phyloP scores from a whole-genome alignment of 1,284 basidiomycete genomes.

The Kalmanozyma brasiliensis region DNA sequence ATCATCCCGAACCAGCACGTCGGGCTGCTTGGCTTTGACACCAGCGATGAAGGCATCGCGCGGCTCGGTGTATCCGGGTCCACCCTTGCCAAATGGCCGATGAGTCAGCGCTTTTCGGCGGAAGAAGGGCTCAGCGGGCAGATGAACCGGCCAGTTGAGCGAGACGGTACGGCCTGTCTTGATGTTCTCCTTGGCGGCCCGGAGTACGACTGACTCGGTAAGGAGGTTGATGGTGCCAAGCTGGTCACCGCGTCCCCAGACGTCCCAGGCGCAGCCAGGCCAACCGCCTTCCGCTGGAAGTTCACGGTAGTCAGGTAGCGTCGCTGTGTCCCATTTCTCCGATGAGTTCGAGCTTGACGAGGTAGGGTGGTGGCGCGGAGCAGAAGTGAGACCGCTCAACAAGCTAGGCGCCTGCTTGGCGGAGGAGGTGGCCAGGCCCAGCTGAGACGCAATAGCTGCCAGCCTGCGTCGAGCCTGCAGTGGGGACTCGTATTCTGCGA shows the following conservation, averaged over 20 bases:
- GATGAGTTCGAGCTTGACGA: constrained; percentile 9
- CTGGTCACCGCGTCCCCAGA: constrained; percentile 78
- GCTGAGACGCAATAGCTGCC: constrained; percentile 50
- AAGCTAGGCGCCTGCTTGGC: constrained; percentile 33
- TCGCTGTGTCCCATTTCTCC: constrained; percentile 38
- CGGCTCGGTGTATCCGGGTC: constrained; percentile 23
- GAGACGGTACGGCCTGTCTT: constrained; percentile 61
- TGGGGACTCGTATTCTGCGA: constrained; percentile 44
- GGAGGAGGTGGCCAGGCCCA: constrained; percentile 44
- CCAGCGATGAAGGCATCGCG: constrained; percentile 31
- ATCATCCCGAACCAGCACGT: constrained; percentile 24
- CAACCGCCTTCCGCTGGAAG: constrained; percentile 55
- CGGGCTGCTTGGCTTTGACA: constrained; percentile 13
- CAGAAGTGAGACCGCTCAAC: constrained; percentile 14
- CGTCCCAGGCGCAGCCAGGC: constrained; percentile 73
- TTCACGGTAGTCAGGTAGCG: constrained; percentile 49
- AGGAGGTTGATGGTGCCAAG: constrained; percentile 78
- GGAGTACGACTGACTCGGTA: constrained; percentile 75
- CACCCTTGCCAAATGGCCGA: constrained; percentile 40
- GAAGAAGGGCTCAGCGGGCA: constrained; percentile 58
- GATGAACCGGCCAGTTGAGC: constrained; percentile 59
- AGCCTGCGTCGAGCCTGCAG: constrained; percentile 42
- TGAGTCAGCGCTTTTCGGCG: constrained; percentile 43
- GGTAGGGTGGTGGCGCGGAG: constrained; percentile 4
- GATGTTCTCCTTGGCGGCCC: constrained; percentile 75